A percentile compares a stretch with the other conserved stretches of the same genome.
phyloP scores from a whole-genome alignment of 305 asterid species.

The Solanum hybrid region DNA sequence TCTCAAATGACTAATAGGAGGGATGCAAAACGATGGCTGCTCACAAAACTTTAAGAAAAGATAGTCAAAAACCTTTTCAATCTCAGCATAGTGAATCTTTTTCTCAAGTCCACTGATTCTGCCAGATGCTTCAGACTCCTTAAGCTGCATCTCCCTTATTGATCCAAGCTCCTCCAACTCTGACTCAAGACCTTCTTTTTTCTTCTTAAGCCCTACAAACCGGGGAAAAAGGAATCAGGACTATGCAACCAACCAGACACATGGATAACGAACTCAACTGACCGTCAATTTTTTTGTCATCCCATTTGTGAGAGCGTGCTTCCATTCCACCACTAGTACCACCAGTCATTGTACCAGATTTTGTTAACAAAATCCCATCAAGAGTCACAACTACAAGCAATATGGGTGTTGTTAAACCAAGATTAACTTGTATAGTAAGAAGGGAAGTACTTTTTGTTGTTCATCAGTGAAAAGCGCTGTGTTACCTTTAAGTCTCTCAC shows the following conservation, averaged over 20 bases:
- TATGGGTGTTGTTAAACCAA: background rate
- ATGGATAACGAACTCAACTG: conserved; percentile 14
- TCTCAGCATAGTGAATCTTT: conserved; percentile 94
- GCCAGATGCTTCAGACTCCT: conserved; percentile 96
- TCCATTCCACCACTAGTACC: conserved; percentile 99
- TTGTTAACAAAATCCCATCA: conserved; percentile 84
- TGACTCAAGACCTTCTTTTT: conserved; percentile 72
- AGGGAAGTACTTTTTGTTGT: background rate
- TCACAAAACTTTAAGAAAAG: background rate
- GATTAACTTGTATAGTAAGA: background rate
- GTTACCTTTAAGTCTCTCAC: conserved; percentile 85
- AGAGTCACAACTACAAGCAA: conserved; percentile 78
- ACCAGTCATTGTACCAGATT: conserved; percentile 99
- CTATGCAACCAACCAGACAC: conserved; percentile 6
- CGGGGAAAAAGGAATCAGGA: conserved; percentile 9
- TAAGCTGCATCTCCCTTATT: conserved; percentile 94
- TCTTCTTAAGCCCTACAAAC: conserved; percentile 72
- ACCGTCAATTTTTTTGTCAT: conserved; percentile 93
- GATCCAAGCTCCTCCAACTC: conserved; percentile 92
- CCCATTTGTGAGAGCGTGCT: conserved; percentile 99
- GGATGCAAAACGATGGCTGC: background rate
- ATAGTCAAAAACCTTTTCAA: conserved; percentile 60
- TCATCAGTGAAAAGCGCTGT: background rate
- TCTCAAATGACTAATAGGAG: background rate
- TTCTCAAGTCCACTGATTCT: conserved; percentile 94